Base-by-base conservation (phyloP, 2,329 filamentous ascomycete species). In the Cordyceps pruinosa region DNA sequence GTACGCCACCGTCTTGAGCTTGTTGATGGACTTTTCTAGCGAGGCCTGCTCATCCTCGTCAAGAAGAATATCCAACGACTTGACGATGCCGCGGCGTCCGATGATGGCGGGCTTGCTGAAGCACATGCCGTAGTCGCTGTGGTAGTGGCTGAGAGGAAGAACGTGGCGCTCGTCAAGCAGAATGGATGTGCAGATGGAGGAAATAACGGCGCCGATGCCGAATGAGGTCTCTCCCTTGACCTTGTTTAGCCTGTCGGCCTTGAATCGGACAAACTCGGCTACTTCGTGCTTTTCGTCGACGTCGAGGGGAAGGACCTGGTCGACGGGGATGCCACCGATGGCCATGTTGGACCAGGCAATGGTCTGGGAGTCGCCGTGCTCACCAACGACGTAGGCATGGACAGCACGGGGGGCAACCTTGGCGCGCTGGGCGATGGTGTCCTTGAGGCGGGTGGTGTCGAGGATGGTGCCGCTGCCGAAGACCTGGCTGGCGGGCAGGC, bases 401-500 rank as follows among this genome's bases (percentile, higher is more conserved):
- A 66, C 58, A 5, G 50, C 57, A 32, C 61, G 57, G 6, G 59
- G 50, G 4, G 61, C 57, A 10, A 60, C 60, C 25, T 50, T 25
- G 8, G 50, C 47, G 3, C 63, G 60, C 4, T 66, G 63, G 0
- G 75, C 74, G 19, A 79, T 57, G 21, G 76, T 66, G 0, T 76
- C 74, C 19, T 75, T 72, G 46, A 82, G 65, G 25, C 80, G 67
- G 5, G 75, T 74, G 1, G 78, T 79, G 61, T 82, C 80, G 4
- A 82, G 70, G 61, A 75, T 77, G 0, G 80, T 82, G 12, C 79
- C 80, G 4, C 75, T 77, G 0, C 80, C 80, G 25, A 82, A 62
- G 13, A 82, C 78, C 59, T 81, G 79, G 10, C 62, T 66, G 37
- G 70, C 63, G 0, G 79, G 78, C 1, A 82, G 69, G 2, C 76